Evolutionary conservation across 2,329 filamentous ascomycete genomes (phyloP).

Genomic region (Aspergillus latus): DNA sequence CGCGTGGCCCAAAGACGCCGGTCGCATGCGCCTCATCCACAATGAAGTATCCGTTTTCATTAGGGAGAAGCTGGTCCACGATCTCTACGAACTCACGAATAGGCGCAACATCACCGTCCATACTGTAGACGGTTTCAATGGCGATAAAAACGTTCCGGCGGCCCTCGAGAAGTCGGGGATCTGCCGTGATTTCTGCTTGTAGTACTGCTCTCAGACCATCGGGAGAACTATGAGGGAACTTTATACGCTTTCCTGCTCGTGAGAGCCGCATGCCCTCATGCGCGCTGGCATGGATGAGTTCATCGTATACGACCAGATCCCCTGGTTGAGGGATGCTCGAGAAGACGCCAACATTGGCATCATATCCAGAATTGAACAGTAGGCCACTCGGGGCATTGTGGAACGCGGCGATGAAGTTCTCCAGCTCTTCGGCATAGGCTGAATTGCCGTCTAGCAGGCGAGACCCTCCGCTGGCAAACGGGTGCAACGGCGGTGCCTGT

Average conservation of each 20-base stretch:
- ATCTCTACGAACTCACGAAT: constrained; percentile 60
- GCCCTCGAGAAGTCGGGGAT: constrained; percentile 39
- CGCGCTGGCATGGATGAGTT: constrained; percentile 73
- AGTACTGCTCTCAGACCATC: constrained; percentile 41
- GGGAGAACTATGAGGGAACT: constrained; percentile 52
- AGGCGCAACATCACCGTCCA: constrained; percentile 75
- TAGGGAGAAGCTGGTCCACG: constrained; percentile 57
- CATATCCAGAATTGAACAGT: constrained; percentile 65
- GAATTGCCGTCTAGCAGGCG: constrained; percentile 67
- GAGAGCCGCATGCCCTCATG: constrained; percentile 74
- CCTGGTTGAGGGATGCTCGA: constrained; percentile 59
- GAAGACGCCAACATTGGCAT: constrained; percentile 66
- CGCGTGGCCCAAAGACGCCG: constrained; percentile 52
- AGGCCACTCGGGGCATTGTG: constrained; percentile 59
- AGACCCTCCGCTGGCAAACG: constrained; percentile 59
- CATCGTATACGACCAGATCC: constrained; percentile 69
- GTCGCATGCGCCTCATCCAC: constrained; percentile 59
- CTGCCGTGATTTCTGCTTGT: constrained; percentile 27
- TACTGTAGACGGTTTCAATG: constrained; percentile 73
- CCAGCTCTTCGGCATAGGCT: constrained; percentile 58
- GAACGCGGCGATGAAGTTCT: constrained; percentile 59
- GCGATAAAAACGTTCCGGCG: constrained; percentile 63
- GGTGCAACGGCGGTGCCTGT: constrained; percentile 35
- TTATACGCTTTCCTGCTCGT: constrained; percentile 49
- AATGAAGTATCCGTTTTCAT: constrained; percentile 56